Conservation (phyloP, 2,329 filamentous ascomycete species). For the Apiospora malaysiana region DNA sequence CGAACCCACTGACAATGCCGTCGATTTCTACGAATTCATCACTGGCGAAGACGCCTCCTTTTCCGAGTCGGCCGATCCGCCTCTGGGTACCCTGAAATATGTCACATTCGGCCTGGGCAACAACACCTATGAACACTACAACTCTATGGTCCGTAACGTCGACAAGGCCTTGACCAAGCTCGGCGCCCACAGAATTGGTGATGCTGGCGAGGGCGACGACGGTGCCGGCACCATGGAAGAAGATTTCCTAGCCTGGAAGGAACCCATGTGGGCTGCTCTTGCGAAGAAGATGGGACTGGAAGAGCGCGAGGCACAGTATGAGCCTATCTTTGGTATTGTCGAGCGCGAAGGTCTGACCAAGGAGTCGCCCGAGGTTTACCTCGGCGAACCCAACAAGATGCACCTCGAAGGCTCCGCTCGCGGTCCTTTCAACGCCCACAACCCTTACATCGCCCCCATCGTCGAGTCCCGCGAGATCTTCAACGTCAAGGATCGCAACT, state of each 20-base stretch:
- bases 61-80: constrained; percentile 70
- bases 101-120: constrained; percentile 97
- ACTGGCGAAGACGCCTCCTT: constrained; percentile 82
- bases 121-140: constrained; percentile 99
- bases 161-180: constrained; percentile 81
- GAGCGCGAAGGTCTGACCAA: constrained; percentile 76
- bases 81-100: constrained; percentile 84
- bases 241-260: constrained; percentile 98
- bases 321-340: constrained; percentile 84
- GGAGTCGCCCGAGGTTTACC: constrained; percentile 83
- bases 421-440: constrained; percentile 94
- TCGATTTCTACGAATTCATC: constrained; percentile 98
- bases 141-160: constrained; percentile 95
- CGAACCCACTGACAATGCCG: constrained; percentile 97
- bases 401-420: constrained; percentile 85
- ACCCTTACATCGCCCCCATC: constrained; percentile 95
- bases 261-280: constrained; percentile 95
- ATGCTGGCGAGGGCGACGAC: constrained; percentile 94
- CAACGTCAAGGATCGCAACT: constrained; percentile 87
- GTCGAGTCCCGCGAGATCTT: constrained; percentile 91
- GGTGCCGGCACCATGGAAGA: constrained; percentile 99
- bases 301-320: constrained; percentile 95
- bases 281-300: constrained; percentile 84
- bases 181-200: constrained; percentile 83
- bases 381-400: constrained; percentile 95